Conservation (phyloP, 1,139 yeast species). For the Ogataea hybrid region DNA sequence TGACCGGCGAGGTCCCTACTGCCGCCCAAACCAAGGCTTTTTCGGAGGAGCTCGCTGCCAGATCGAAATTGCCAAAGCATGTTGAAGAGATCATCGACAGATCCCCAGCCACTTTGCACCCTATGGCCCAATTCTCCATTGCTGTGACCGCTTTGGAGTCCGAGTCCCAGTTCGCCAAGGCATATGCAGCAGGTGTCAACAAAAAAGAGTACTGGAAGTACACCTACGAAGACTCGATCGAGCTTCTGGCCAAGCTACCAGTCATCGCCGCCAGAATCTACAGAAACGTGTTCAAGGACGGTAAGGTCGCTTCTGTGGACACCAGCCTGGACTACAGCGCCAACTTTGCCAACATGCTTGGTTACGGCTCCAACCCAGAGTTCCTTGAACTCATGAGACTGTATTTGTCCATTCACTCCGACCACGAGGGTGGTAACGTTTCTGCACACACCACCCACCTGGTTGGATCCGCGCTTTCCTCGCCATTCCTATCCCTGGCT, state of each 20-base stretch:
- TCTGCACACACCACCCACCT: constrained; percentile 97
- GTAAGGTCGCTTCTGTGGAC: constrained; percentile 73
- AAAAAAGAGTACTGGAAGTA: constrained; percentile 91
- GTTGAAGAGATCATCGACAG: constrained; percentile 79
- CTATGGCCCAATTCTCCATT: constrained; percentile 96
- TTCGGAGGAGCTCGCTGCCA: constrained; percentile 80
- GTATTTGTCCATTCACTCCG: constrained; percentile 93
- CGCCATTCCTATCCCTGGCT: constrained; percentile 88
- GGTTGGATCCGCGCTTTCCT: constrained; percentile 93
- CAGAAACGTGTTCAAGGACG: constrained; percentile 86
- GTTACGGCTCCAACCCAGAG: constrained; percentile 75
- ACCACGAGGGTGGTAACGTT: constrained; percentile 98
- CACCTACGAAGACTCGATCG: constrained; percentile 87
- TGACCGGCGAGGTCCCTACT: constrained; percentile 89
- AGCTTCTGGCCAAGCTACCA: constrained; percentile 89
- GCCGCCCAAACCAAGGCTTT: constrained; percentile 71
- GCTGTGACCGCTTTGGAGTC: constrained; percentile 91
- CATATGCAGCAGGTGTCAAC: constrained; percentile 85
- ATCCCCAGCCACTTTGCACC: constrained; percentile 86
- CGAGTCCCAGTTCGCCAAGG: constrained; percentile 86
- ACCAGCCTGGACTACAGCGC: constrained; percentile 85
- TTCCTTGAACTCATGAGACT: constrained; percentile 90
- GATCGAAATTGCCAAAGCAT: constrained; percentile 82
- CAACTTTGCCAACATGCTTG: constrained; percentile 81
- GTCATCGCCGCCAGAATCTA: constrained; percentile 91